Conservation (phyloP, 306 rosid genomes). For the Amphicarpaea edgeworthii region DNA sequence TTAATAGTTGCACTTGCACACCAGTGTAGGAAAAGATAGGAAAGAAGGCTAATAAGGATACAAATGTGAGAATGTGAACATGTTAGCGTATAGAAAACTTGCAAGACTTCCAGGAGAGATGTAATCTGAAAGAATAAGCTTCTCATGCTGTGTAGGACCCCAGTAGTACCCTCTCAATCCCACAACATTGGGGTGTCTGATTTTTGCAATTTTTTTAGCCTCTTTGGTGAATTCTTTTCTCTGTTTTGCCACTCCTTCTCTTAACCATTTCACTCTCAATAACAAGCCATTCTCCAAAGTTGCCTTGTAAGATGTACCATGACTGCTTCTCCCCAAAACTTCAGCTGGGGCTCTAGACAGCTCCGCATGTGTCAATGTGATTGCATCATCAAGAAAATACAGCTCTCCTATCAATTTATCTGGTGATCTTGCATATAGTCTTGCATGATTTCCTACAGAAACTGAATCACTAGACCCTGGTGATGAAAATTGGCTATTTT, state of each 20-base stretch:
- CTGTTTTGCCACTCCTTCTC: slow-evolving; percentile 87
- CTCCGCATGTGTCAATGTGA: slow-evolving; percentile 72
- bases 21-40: too few species aligned
- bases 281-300: slow-evolving; percentile 67
- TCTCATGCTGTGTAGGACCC: slow-evolving; percentile 92
- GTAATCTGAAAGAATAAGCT: slow-evolving; percentile 82
- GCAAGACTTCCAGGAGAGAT: slow-evolving; percentile 85
- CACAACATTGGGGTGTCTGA: slow-evolving; percentile 83
- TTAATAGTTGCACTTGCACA: too few species aligned
- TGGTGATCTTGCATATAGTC: slow-evolving; percentile 73
- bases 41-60: too few species aligned
- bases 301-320: slow-evolving; percentile 84
- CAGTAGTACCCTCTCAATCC: slow-evolving; percentile 84
- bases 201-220: slow-evolving; percentile 78
- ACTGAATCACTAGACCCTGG: slow-evolving; percentile 75
- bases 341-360: slow-evolving; percentile 86
- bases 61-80: too few species aligned
- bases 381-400: slow-evolving; percentile 74
- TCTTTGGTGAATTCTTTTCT: slow-evolving; percentile 82
- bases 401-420: slow-evolving; percentile 78
- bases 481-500: slow-evolving; percentile 68
- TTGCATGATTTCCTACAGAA: slow-evolving; percentile 62
- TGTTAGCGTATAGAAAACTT: slow-evolving; percentile 71
- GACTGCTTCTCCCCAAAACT: slow-evolving; percentile 85
- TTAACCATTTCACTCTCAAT: slow-evolving; percentile 83